Percentiles rank a stretch among this genome's conserved stretches.
Conservation (phyloP, 1,284 basidiomycete genomes). For the Tilletia horrida region DNA sequence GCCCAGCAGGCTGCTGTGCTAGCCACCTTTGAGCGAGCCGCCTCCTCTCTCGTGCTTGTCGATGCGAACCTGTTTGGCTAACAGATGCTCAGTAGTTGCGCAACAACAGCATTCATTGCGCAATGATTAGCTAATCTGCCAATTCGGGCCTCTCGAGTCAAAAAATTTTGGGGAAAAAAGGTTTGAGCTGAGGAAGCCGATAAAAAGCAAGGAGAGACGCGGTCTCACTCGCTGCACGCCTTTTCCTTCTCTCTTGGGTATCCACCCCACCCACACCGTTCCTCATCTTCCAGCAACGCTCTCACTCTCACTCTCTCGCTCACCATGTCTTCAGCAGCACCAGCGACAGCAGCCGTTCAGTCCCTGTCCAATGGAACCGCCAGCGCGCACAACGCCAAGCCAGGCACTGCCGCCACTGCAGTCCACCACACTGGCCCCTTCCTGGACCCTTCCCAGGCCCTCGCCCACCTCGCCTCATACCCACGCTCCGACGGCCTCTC, state of each 20-base stretch:
- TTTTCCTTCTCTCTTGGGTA: constrained; percentile 9
- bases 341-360: too few relatives aligned
- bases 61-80: constrained; percentile 32
- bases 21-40: constrained; percentile 27
- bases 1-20: neutral
- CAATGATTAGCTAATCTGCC: neutral
- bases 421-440: constrained; percentile 6
- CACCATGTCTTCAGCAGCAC: neutral
- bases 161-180: neutral
- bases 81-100: neutral
- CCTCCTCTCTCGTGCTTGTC: constrained; percentile 25
- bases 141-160: neutral
- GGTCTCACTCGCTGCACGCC: neutral
- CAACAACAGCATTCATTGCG: neutral
- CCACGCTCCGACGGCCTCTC: constrained; percentile 77
- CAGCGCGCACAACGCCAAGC: neutral
- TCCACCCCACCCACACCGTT: neutral
- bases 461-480: constrained; percentile 61
- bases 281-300: neutral
- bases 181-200: too few relatives aligned
- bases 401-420: neutral
- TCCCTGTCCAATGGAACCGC: constrained; percentile 1
- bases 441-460: constrained; percentile 43
- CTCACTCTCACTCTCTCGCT: neutral
- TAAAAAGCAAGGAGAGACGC: too few relatives aligned